Percentiles rank a stretch among this genome's conserved stretches.
Conservation (phyloP, 129 eudicot genomes). For the Lactuca sativa region DNA sequence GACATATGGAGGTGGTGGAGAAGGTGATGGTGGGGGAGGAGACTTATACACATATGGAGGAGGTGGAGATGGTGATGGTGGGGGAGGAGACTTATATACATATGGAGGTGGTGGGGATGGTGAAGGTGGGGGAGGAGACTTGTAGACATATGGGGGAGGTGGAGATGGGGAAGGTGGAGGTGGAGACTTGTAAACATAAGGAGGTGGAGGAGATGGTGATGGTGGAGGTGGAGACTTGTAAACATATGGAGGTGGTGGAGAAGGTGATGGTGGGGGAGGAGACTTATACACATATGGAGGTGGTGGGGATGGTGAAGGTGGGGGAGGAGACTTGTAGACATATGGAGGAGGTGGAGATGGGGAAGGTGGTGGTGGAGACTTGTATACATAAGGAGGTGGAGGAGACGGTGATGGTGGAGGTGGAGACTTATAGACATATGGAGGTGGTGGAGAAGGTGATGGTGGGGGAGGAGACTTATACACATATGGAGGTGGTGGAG, state of each 20-base stretch:
- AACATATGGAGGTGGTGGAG: background rate
- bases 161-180: constrained; percentile 2
- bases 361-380: constrained; percentile 24
- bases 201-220: constrained; percentile 12
- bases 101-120: constrained; percentile 17
- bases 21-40: constrained; percentile 15
- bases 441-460: constrained; percentile 34
- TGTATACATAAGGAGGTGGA: constrained; percentile 21
- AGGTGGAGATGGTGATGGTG: constrained; percentile 8
- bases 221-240: constrained; percentile 19
- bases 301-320: constrained; percentile 33
- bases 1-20: constrained; percentile 5
- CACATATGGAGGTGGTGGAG: constrained; percentile 22
- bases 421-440: constrained; percentile 15
- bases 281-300: constrained; percentile 14
- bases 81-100: background rate
- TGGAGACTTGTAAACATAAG: background rate
- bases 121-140: constrained; percentile 8
- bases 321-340: constrained; percentile 8
- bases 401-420: constrained; percentile 28
- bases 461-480: constrained; percentile 30
- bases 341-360: constrained; percentile 22
- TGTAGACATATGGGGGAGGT: constrained; percentile 8
- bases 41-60: constrained; percentile 1
- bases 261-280: constrained; percentile 16